Conservation (phyloP, 2,329 filamentous ascomycete genomes). For the Aspergillus quadricinctus region DNA sequence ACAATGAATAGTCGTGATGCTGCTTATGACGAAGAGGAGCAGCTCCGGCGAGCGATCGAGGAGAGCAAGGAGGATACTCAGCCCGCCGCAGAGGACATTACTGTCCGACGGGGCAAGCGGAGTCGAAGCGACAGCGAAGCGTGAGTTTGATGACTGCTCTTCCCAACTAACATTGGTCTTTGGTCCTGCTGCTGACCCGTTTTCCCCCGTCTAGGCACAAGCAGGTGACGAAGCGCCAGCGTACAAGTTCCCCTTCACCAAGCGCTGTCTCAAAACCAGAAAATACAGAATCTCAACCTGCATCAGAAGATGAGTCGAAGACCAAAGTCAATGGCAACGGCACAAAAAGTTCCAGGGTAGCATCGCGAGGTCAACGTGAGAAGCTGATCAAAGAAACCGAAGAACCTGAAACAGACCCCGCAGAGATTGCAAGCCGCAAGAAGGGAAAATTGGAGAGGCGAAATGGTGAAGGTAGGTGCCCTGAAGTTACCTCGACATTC, state of each 20-base stretch:
- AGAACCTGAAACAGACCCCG: conserved; percentile 68
- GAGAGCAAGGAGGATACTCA: conserved; percentile 82
- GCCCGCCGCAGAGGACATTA: conserved; percentile 50
- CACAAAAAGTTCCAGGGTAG: conserved; percentile 57
- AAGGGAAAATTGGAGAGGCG: conserved; percentile 78
- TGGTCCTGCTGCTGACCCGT: conserved; percentile 21
- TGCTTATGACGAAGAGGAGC: conserved; percentile 92
- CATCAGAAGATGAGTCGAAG: conserved; percentile 65
- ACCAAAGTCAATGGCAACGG: conserved; percentile 30
- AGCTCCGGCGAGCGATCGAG: conserved; percentile 82
- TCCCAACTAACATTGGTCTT: conserved; percentile 6
- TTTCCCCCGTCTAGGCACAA: conserved; percentile 56
- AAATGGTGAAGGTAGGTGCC: conserved; percentile 66
- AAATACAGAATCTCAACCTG: conserved; percentile 41
- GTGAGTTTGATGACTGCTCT: conserved; percentile 53
- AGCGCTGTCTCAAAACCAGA: conserved; percentile 51
- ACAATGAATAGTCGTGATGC: conserved; percentile 97
- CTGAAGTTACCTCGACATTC: not conserved
- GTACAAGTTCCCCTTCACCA: conserved; percentile 72
- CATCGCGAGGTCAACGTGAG: conserved; percentile 50
- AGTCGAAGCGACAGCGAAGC: conserved; percentile 89
- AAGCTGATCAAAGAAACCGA: conserved; percentile 45
- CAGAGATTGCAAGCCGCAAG: conserved; percentile 72
- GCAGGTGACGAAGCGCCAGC: conserved; percentile 71
- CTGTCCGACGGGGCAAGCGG: conserved; percentile 68